Percentiles rank a stretch among this genome's conserved stretches.
These are phyloP conservation scores for Gigaspora rosea DNA, from an alignment of 192 early-diverging fungal species.

Conservation along the genomic window DNA sequence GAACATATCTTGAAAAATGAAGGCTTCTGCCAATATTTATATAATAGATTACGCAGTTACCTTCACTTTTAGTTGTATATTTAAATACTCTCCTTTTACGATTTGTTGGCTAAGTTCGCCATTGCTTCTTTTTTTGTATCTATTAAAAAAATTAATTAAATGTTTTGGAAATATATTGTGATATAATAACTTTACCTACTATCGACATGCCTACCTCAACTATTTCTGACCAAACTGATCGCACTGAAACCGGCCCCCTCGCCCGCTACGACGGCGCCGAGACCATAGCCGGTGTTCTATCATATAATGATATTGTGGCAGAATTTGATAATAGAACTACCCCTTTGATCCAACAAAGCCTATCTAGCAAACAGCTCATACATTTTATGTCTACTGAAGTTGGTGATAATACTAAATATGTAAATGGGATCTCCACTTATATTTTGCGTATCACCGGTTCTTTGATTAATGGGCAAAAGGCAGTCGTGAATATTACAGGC, in stretches of 20 bases:
- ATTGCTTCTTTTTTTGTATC: neutral
- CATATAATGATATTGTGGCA: neutral
- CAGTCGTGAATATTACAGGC: neutral
- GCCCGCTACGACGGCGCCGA: too few species aligned
- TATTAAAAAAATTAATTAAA: constrained; percentile 17
- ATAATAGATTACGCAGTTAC: too few species aligned
- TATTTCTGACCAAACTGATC: too few species aligned
- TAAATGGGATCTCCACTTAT: neutral
- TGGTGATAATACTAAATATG: neutral
- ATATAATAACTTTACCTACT: neutral
- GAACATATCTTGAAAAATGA: too few species aligned
- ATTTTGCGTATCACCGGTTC: neutral
- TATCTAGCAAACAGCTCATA: neutral
- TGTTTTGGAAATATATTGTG: neutral
- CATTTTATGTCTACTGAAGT: neutral
- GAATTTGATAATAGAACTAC: neutral
- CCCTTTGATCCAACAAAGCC: neutral
- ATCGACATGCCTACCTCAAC: too few species aligned
- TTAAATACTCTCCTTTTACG: too few species aligned
- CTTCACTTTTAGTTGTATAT: too few species aligned
- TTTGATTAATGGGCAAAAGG: constrained; percentile 3
- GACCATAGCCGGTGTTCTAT: neutral
- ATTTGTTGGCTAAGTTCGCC: too few species aligned
- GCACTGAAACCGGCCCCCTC: too few species aligned
- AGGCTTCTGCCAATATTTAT: too few species aligned